Evolutionary conservation across 768 basidiomycete genomes (phyloP).

Genomic region (Gautieria morchelliformis): DNA sequence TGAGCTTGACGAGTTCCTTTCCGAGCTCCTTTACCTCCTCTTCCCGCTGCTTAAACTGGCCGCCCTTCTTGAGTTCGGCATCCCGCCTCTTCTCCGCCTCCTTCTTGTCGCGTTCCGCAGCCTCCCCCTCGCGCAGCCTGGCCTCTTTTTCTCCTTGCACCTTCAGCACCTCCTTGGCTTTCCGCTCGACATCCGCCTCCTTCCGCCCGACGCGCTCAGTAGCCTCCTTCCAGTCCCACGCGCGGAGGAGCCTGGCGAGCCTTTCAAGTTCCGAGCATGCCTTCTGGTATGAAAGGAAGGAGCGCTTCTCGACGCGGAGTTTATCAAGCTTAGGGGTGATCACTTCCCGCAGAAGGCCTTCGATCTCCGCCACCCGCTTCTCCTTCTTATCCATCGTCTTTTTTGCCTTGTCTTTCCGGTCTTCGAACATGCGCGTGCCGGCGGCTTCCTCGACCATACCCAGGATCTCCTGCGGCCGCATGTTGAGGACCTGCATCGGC

Average conservation of each 20-base stretch:
- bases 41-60: slow-evolving; percentile 80
- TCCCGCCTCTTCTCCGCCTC: slow-evolving; percentile 71
- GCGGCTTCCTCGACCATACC: slow-evolving; percentile 99
- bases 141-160: slow-evolving; percentile 40
- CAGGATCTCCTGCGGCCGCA: slow-evolving; percentile 95
- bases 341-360: slow-evolving; percentile 70
- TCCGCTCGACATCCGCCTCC: slow-evolving; percentile 43
- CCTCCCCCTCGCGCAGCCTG: slow-evolving; percentile 42
- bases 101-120: slow-evolving; percentile 56
- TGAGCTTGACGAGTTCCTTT: slow-evolving; percentile 70
- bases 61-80: slow-evolving; percentile 85
- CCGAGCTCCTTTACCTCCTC: slow-evolving; percentile 70
- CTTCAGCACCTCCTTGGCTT: slow-evolving; percentile 37
- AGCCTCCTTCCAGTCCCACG: slow-evolving; percentile 78
- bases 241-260: slow-evolving; percentile 69
- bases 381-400: slow-evolving; percentile 98
- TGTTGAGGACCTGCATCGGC: slow-evolving; percentile 68
- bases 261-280: slow-evolving; percentile 79
- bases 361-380: slow-evolving; percentile 87
- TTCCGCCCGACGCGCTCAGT: slow-evolving; percentile 43
- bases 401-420: slow-evolving; percentile 91
- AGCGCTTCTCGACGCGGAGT: slow-evolving; percentile 79
- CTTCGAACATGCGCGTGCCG: slow-evolving; percentile 98
- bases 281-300: slow-evolving; percentile 87
- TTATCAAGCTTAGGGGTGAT: slow-evolving; percentile 92